Percentiles rank a stretch among this genome's conserved stretches.
phyloP scores from a whole-genome alignment of 2,329 filamentous ascomycete species.

The Sordariomycetes sp. region DNA sequence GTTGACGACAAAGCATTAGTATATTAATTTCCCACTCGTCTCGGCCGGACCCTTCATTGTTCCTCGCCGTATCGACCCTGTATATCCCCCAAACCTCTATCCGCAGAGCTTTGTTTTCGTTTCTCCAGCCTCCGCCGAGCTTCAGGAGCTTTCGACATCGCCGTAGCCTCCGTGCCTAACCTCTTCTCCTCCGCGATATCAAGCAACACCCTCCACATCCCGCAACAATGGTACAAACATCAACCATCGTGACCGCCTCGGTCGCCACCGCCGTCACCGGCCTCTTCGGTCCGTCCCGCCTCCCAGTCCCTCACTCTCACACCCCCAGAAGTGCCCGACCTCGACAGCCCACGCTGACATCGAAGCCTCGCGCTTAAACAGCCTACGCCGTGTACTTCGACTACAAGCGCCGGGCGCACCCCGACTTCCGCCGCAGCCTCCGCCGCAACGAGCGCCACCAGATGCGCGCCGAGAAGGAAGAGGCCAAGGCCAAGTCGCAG shows the following conservation, averaged over 20 bases:
- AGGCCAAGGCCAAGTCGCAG: constrained; percentile 50
- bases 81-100: neutral
- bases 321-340: neutral
- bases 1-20: neutral
- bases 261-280: constrained; percentile 47
- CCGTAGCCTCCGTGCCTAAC: constrained; percentile 2
- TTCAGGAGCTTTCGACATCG: neutral
- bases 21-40: neutral
- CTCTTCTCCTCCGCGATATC: neutral
- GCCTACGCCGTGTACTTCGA: constrained; percentile 59
- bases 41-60: neutral
- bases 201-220: neutral
- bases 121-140: neutral
- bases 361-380: constrained; percentile 14
- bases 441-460: constrained; percentile 66
- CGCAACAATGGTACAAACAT: constrained; percentile 31
- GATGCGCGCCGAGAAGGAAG: constrained; percentile 58
- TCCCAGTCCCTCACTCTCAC: neutral
- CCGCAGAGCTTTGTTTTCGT: neutral
- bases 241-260: constrained; percentile 45
- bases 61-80: neutral
- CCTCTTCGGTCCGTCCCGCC: constrained; percentile 35
- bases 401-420: constrained; percentile 47
- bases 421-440: constrained; percentile 52
- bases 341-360: neutral